These are phyloP conservation scores for Lactifluus rugatus DNA, from an alignment of 768 basidiomycete genomes.

Conservation along the genomic window DNA sequence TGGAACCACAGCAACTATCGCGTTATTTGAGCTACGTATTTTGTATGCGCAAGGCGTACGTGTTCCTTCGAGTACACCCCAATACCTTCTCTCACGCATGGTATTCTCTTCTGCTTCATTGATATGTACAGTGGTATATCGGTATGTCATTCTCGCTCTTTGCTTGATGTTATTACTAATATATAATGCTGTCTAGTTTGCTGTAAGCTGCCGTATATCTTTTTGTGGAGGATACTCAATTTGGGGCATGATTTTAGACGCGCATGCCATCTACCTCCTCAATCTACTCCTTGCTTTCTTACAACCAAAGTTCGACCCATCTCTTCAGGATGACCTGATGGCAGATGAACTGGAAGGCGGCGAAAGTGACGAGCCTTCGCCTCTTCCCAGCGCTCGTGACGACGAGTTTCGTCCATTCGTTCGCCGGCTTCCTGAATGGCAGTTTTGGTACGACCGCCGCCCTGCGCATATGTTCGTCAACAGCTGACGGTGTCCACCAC, in stretches of 20 bases:
- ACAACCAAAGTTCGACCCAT: conserved; percentile 97
- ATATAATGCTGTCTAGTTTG: conserved; percentile 38
- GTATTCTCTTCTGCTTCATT: background rate
- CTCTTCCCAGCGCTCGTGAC: conserved; percentile 63
- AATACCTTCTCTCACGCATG: conserved; percentile 5
- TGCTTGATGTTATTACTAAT: background rate
- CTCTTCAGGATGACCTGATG: conserved; percentile 83
- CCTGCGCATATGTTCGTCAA: background rate
- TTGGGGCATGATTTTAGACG: conserved; percentile 39
- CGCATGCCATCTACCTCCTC: conserved; percentile 88
- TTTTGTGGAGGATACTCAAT: background rate
- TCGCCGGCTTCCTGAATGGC: conserved; percentile 90
- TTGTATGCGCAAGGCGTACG: conserved; percentile 65
- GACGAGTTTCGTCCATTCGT: conserved; percentile 99
- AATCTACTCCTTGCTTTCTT: conserved; percentile 96
- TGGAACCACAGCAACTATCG: conserved; percentile 56
- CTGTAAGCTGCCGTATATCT: conserved; percentile 40
- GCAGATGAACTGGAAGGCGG: conserved; percentile 95
- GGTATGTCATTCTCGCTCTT: conserved; percentile 40
- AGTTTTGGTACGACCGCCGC: conserved; percentile 63
- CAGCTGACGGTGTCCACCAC: background rate
- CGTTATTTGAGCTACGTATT: conserved; percentile 77
- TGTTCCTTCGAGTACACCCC: background rate
- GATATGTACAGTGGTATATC: conserved; percentile 70
- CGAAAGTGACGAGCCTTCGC: conserved; percentile 35